Evolutionary conservation across 2,329 filamentous ascomycete species (phyloP).

Genomic region (Tolypocladium paradoxum): DNA sequence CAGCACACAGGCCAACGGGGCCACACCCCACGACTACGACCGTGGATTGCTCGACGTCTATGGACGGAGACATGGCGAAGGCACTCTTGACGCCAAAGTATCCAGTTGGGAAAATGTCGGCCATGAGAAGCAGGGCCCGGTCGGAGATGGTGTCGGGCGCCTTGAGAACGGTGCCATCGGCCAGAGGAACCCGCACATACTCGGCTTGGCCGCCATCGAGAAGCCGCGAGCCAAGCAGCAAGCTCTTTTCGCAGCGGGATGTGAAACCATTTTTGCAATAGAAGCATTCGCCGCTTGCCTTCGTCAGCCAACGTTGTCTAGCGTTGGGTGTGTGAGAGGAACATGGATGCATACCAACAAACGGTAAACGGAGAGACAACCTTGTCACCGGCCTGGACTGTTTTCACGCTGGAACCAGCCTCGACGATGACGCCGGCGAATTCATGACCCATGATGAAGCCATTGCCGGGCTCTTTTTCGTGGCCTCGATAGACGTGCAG

Average conservation of each 20-base stretch:
- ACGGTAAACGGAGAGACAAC: constrained; percentile 77
- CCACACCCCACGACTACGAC: constrained; percentile 80
- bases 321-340: background rate
- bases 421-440: constrained; percentile 70
- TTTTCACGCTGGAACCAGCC: constrained; percentile 55
- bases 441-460: constrained; percentile 69
- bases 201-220: constrained; percentile 76
- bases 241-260: constrained; percentile 60
- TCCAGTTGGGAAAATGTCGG: constrained; percentile 82
- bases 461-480: constrained; percentile 54
- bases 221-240: constrained; percentile 57
- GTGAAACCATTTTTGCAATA: constrained; percentile 72
- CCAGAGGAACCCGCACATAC: constrained; percentile 70
- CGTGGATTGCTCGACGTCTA: constrained; percentile 39
- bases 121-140: constrained; percentile 73
- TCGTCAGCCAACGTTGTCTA: background rate
- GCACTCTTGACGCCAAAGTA: constrained; percentile 76
- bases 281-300: constrained; percentile 52
- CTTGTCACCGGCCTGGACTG: constrained; percentile 61
- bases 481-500: constrained; percentile 80
- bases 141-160: constrained; percentile 59
- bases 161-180: constrained; percentile 70
- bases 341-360: constrained; percentile 49
- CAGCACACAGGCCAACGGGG: constrained; percentile 72
- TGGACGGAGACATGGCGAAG: constrained; percentile 47